These are phyloP conservation scores for Lotus japonicus DNA, from an alignment of 306 rosid genomes.

Conservation along the genomic window DNA sequence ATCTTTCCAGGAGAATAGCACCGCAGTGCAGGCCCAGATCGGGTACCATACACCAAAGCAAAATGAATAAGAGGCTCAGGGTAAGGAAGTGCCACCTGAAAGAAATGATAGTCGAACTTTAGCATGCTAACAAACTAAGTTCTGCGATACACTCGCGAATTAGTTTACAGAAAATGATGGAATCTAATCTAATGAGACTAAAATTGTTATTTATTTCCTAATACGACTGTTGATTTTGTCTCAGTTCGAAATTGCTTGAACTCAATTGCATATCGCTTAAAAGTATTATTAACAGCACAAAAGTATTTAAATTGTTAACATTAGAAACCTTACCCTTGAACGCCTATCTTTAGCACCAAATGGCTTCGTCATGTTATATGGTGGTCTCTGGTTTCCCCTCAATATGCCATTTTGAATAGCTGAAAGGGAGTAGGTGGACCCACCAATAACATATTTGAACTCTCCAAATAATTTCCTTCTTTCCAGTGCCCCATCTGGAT, in stretches of 20 bases:
- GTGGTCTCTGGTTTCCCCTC: conserved; percentile 89
- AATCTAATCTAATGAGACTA: background rate
- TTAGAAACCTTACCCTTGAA: conserved; percentile 36
- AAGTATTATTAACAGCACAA: no score
- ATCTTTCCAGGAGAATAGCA: conserved; percentile 74
- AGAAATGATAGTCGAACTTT: background rate
- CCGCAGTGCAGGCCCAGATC: conserved; percentile 70
- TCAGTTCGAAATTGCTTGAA: background rate
- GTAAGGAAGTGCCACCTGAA: conserved; percentile 78
- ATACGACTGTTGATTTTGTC: background rate
- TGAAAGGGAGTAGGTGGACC: conserved; percentile 77
- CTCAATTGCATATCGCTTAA: background rate
- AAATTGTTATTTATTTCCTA: background rate
- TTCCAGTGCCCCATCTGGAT: conserved; percentile 75
- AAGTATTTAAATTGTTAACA: background rate
- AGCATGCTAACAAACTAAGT: background rate
- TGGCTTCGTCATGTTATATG: conserved; percentile 82
- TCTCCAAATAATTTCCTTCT: conserved; percentile 72
- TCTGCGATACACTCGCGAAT: background rate
- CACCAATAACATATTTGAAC: conserved; percentile 79
- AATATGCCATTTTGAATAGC: conserved; percentile 89
- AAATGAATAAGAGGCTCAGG: conserved; percentile 87
- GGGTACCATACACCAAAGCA: conserved; percentile 70
- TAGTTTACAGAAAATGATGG: background rate
- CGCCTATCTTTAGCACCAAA: conserved; percentile 79